A percentile compares a stretch with the other conserved stretches of the same genome.
These are phyloP conservation scores for Ascochyta lentis DNA, from an alignment of 2,329 filamentous ascomycete species.

Conservation along the genomic window DNA sequence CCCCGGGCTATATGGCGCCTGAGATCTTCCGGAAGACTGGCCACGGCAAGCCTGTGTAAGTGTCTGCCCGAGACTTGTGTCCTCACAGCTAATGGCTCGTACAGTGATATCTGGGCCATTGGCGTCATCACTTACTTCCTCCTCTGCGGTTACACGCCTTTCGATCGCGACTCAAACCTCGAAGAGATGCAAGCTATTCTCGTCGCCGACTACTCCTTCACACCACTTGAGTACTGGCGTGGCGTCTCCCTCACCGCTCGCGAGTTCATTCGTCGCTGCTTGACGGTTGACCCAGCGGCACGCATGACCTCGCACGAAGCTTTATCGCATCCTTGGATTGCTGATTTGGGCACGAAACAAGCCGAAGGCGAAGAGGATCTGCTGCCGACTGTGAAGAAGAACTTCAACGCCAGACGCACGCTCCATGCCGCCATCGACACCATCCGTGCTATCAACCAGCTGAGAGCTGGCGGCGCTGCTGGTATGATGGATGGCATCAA, in stretches of 20 bases:
- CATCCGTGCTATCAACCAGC: conserved; percentile 71
- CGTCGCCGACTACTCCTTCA: conserved; percentile 94
- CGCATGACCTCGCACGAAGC: conserved; percentile 91
- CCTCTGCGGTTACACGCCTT: conserved; percentile 96
- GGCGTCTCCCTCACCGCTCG: conserved; percentile 83
- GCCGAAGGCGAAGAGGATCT: conserved; percentile 58
- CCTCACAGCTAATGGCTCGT: conserved; percentile 18
- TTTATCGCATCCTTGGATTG: conserved; percentile 70
- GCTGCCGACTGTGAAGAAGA: conserved; percentile 71
- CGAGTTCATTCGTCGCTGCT: conserved; percentile 89
- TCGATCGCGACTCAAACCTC: conserved; percentile 95
- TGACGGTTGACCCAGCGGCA: conserved; percentile 85
- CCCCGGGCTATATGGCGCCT: conserved; percentile 97
- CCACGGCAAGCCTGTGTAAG: conserved; percentile 91
- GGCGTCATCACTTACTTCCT: conserved; percentile 99
- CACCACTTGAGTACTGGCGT: conserved; percentile 94
- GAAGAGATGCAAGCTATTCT: conserved; percentile 99
- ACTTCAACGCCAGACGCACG: conserved; percentile 71
- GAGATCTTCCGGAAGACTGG: conserved; percentile 99
- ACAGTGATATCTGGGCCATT: conserved; percentile 91
- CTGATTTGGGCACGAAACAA: conserved; percentile 59
- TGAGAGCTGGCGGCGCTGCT: conserved; percentile 65
- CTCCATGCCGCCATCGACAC: conserved; percentile 73
- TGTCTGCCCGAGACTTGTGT: background rate
- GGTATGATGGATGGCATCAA: conserved; percentile 68